Base-by-base conservation (phyloP, 768 basidiomycete genomes). In the Pleurotus platypus region DNA sequence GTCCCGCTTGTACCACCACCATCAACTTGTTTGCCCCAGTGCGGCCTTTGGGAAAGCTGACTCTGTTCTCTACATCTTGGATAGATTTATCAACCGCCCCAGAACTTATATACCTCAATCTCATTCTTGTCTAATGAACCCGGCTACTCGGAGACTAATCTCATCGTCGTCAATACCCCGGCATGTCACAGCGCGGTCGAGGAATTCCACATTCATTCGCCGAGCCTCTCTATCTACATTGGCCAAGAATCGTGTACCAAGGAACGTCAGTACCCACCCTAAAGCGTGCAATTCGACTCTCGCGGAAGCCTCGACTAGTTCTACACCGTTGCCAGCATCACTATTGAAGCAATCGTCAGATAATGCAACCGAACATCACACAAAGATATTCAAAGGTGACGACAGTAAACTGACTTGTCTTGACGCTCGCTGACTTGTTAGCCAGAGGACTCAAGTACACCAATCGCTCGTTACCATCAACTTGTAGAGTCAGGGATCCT, bases 401-500 rank as follows among this genome's bases (percentile, higher is more conserved):
- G 42, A 45, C 9, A 45, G 6, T 11, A 3, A 15, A 22, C 11
- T 13, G 42, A n/a, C 42, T 18, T 45, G 42, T 35, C 30, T 11
- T 11, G 7, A 11, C 30, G 4, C 30, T 9, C 30, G 30, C 30
- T 35, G 9, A 35, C 30, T 35, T 35, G 30, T 35, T 11, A 35
- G 27, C 56, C 62, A 75, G 51, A 54, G 39, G 74, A 72, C 58
- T 63, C 63, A 47, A 60, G 69, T n/a, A 73, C 76, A 20, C 80
- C 79, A 11, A 60, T 80, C 51, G 59, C 62, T 26, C 78, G 76
- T 65, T 83, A 83, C 67, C 71, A 73, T 59, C 70, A 71, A 57
- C 72, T 82, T 42, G 66, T 81, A 57, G 69, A 74, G 27, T 66
- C 70, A 20, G 79, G 79, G 24, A 69, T 78, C 2, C 73, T 99